Evolutionary conservation across 2,329 filamentous ascomycete genomes (phyloP), one percentile per base, ranked within the genome.

Genomic region (Penicillium sp.): DNA sequence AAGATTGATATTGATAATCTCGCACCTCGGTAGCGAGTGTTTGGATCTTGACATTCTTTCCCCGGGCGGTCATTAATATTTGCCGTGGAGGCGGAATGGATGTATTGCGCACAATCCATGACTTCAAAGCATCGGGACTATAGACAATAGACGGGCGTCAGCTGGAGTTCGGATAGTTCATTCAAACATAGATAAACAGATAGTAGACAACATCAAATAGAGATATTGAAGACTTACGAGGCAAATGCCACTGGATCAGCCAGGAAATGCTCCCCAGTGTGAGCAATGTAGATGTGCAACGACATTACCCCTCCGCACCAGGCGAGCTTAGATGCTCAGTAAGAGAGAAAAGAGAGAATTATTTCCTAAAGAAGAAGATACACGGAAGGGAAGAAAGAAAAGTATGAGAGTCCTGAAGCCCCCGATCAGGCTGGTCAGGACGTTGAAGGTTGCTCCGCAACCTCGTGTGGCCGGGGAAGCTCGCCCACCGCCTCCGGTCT

Each of bases 231-330:
- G 57, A 80, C 86, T 68, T 81, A 91, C 89, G 88, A 89, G 67
- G 84, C 82, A 77, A 93, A 89, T 72, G 86, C 85, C 63, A 87
- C 83, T 66, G 88, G 85, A 78, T 96, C 90, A 75, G 90, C 84
- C 75, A 87, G 83, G 73, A 96, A 83, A 78, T 89, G 88, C 82
- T 91, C 88, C 81, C 93, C 93, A 77, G 90, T 92, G 80, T 96
- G 93, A 83, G 91, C 92, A 74, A 96, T 88, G 81, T 91, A 90
- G 78, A 96, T 88, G 80, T 91, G 87, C 75, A 93, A 86, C 81
- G 90, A 89, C 91, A 96, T 96, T 78, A 82, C 43, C 53, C 69
- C 67, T 60, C 62, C 68, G 68, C 73, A 67, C 68, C 65, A 65
- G 59, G 29, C 61, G 70, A 70, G 65, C 61, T 57, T 48, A 56